Evolutionary conservation across 257 asterid species (phyloP).

Genomic region (Nicotiana benthamiana): DNA sequence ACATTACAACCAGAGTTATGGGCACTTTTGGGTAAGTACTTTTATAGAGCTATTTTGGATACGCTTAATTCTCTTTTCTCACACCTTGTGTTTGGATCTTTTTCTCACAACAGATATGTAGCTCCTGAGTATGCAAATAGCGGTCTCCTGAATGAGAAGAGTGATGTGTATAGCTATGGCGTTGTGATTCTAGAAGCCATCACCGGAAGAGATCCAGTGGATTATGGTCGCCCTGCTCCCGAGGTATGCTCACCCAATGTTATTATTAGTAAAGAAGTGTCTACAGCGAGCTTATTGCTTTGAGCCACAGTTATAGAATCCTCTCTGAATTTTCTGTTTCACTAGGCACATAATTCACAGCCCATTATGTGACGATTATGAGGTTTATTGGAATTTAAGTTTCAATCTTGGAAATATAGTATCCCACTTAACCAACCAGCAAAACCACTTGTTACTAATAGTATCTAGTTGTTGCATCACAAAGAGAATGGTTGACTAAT

Average conservation of each 20-base stretch:
- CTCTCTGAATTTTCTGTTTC: no score
- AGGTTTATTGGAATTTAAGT: no score
- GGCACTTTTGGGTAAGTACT: conserved; percentile 80
- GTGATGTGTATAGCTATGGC: conserved; percentile 77
- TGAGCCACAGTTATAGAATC: not conserved
- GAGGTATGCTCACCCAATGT: conserved; percentile 35
- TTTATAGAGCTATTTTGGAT: not conserved
- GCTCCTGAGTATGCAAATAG: conserved; percentile 89
- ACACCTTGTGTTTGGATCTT: not conserved
- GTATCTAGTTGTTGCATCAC: no score
- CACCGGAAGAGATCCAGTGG: conserved; percentile 81
- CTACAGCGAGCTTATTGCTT: not conserved
- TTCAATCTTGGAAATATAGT: no score
- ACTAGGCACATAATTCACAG: no score
- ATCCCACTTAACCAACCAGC: no score
- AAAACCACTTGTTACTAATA: no score
- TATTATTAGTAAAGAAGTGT: not conserved
- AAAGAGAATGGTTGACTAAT: no score
- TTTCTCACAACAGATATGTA: conserved; percentile 42
- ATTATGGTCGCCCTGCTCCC: conserved; percentile 52
- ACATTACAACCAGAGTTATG: conserved; percentile 83
- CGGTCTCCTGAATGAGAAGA: conserved; percentile 69
- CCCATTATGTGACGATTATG: no score
- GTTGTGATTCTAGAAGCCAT: conserved; percentile 70
- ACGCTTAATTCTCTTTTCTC: not conserved